Evolutionary conservation across 2,329 filamentous ascomycete genomes (phyloP).

Genomic region (Ilyonectria robusta): DNA sequence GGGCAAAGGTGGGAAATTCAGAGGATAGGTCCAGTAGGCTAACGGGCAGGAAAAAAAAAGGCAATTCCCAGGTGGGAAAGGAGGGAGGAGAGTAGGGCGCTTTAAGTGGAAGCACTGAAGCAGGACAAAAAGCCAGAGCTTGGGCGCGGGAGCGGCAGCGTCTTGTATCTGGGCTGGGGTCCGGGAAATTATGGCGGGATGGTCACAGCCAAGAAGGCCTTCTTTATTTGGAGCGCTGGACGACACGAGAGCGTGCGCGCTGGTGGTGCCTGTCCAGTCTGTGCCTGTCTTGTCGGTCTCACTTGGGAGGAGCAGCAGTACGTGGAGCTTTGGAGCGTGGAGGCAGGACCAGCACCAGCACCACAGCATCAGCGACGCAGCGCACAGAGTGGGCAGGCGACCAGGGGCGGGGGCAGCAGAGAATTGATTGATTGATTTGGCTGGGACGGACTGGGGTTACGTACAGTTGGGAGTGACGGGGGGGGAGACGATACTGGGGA

Average conservation of each 20-base stretch:
- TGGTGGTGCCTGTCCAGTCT: conserved; percentile 37
- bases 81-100: conserved; percentile 29
- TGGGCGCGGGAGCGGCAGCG: conserved; percentile 33
- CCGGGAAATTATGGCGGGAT: conserved; percentile 49
- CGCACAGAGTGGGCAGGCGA: conserved; percentile 26
- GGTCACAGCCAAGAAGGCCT: conserved; percentile 42
- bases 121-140: conserved; percentile 32
- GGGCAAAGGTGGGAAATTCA: conserved; percentile 36
- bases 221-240: conserved; percentile 43
- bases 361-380: conserved; percentile 7
- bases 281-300: conserved; percentile 39
- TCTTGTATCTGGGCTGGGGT: conserved; percentile 42
- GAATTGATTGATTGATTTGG: conserved; percentile 37
- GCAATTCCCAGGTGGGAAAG: conserved; percentile 37
- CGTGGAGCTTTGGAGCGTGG: not conserved
- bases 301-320: conserved; percentile 37
- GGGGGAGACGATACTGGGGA: conserved; percentile 39
- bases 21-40: conserved; percentile 22
- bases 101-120: conserved; percentile 19
- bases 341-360: not conserved
- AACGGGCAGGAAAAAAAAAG: conserved; percentile 37
- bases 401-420: conserved; percentile 25
- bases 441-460: conserved; percentile 44
- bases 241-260: conserved; percentile 33
- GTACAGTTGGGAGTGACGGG: conserved; percentile 32